A percentile compares a stretch with the other conserved stretches of the same genome.
These are phyloP conservation scores for Penicillium pancosmium DNA, from an alignment of 495 filamentous ascomycete species.

Conservation along the genomic window DNA sequence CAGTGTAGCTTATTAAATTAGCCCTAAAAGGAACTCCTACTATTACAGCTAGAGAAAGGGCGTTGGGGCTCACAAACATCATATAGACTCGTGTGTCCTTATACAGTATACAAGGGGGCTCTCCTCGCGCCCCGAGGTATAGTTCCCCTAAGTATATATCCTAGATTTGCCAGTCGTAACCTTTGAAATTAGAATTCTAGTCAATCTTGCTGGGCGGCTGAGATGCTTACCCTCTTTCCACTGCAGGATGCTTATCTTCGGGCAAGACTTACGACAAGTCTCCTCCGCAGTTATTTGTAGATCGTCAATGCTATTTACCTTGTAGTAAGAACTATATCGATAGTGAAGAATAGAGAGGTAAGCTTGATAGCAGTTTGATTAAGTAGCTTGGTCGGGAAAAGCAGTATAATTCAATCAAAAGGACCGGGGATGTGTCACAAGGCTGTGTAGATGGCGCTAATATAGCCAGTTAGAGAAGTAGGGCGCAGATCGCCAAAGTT, in stretches of 20 bases:
- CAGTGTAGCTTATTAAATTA: not conserved
- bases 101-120: not conserved
- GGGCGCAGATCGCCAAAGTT: not conserved
- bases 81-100: not conserved
- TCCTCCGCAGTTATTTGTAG: not conserved
- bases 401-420: not conserved
- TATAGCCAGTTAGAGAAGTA: not conserved
- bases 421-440: not conserved
- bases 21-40: not conserved
- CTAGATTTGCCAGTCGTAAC: not conserved
- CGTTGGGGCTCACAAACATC: not conserved
- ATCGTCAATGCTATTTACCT: slow-evolving; percentile 2
- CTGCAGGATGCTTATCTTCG: not conserved
- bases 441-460: not conserved
- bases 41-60: not conserved
- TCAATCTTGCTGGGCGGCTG: not conserved
- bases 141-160: not conserved
- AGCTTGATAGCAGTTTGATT: not conserved
- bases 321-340: not conserved
- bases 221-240: not conserved
- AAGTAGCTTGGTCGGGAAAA: not conserved
- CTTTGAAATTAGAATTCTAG: not conserved
- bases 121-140: not conserved
- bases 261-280: slow-evolving; percentile 2
- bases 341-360: not conserved